Percentiles rank a stretch among this genome's conserved stretches.
These are phyloP conservation scores for carrot (Daucus carota) DNA, from an alignment of 129 eudicot genomes.

Conservation along the genomic window DNA sequence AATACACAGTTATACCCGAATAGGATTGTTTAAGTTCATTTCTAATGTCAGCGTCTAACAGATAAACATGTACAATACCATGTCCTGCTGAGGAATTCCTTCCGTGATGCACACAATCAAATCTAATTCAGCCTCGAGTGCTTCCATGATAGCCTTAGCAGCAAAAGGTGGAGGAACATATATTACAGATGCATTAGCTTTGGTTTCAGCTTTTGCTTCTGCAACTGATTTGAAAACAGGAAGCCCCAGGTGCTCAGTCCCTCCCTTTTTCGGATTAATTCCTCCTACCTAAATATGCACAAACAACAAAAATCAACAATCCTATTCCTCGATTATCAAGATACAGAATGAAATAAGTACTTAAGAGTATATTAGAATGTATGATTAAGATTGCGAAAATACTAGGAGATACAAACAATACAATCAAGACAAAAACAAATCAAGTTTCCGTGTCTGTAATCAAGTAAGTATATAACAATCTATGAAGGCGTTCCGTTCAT, in stretches of 20 bases:
- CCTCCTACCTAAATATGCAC: slow-evolving; percentile 76
- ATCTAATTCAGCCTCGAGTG: slow-evolving; percentile 86
- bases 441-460: too few species aligned
- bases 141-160: slow-evolving; percentile 95
- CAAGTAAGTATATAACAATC: too few species aligned
- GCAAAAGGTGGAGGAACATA: slow-evolving; percentile 99
- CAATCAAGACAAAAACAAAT: too few species aligned
- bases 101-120: slow-evolving; percentile 90
- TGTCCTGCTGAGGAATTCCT: slow-evolving; percentile 98
- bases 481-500: too few species aligned
- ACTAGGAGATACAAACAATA: too few species aligned
- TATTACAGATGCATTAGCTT: slow-evolving; percentile 94
- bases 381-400: too few species aligned
- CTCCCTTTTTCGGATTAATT: slow-evolving; percentile 95
- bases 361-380: too few species aligned
- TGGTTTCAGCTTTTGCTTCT: slow-evolving; percentile 94
- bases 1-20: background rate
- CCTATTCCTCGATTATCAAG: too few species aligned
- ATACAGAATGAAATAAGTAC: too few species aligned
- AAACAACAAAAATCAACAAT: background rate
- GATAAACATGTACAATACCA: slow-evolving; percentile 40
- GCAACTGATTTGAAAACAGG: slow-evolving; percentile 95
- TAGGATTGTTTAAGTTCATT: background rate
- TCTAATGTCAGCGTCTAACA: background rate
- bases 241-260: slow-evolving; percentile 95